Evolutionary conservation across 1,139 yeast genomes (phyloP).

Genomic region (Debaryomyces psychrophilus): DNA sequence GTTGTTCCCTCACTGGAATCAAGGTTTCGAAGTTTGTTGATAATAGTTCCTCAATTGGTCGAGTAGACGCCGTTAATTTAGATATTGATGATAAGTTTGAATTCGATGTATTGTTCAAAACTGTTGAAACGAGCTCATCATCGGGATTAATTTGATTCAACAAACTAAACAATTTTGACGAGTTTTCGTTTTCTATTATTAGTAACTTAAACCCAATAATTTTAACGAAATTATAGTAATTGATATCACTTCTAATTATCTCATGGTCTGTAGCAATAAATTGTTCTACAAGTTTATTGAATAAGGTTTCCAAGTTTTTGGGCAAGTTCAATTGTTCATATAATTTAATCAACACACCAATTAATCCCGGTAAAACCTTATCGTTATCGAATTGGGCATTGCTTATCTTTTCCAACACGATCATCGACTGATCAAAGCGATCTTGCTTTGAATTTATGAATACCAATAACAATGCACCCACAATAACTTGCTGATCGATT

Average conservation of each 20-base stretch:
- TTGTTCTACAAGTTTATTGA: slow-evolving; percentile 27
- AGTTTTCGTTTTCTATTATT: slow-evolving; percentile 29
- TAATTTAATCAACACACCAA: slow-evolving; percentile 49
- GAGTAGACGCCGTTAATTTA: slow-evolving; percentile 29
- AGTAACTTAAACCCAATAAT: slow-evolving; percentile 52
- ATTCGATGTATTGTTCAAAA: slow-evolving; percentile 26
- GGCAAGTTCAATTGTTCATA: slow-evolving; percentile 42
- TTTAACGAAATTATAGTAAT: slow-evolving; percentile 44
- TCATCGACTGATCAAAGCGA: slow-evolving; percentile 49
- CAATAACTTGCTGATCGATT: slow-evolving; percentile 24
- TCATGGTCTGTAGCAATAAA: slow-evolving; percentile 23
- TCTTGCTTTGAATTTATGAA: slow-evolving; percentile 43
- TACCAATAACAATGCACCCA: slow-evolving; percentile 47
- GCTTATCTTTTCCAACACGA: slow-evolving; percentile 42
- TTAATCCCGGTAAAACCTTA: slow-evolving; percentile 42
- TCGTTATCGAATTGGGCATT: slow-evolving; percentile 21
- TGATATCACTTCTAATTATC: slow-evolving; percentile 23
- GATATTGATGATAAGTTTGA: slow-evolving; percentile 35
- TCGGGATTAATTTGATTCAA: slow-evolving; percentile 30
- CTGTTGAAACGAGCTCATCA: slow-evolving; percentile 39
- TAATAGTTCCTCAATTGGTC: slow-evolving; percentile 33
- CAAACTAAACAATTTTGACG: slow-evolving; percentile 36
- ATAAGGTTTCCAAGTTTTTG: slow-evolving; percentile 28
- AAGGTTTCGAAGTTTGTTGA: slow-evolving; percentile 28
- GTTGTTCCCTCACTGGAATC: slow-evolving; percentile 17